Conservation (phyloP, 257 asterid species). For the Paulownia fortunei region DNA sequence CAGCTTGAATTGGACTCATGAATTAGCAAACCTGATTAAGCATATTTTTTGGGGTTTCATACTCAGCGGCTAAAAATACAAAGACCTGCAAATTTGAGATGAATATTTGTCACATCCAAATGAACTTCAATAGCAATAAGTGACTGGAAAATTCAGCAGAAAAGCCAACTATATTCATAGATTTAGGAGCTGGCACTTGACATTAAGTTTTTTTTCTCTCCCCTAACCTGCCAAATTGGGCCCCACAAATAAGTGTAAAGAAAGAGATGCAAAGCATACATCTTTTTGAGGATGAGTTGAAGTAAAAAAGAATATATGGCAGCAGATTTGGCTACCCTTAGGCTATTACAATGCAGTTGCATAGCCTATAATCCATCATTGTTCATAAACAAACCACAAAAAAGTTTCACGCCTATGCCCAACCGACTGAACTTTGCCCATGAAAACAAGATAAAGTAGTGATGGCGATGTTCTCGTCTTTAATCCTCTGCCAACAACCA, state of each 20-base stretch:
- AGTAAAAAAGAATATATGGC: constrained; percentile 1
- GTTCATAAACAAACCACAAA: background rate
- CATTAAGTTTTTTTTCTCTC: background rate
- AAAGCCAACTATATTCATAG: background rate
- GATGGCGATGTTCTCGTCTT: background rate
- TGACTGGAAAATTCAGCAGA: constrained; percentile 13
- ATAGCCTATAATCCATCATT: constrained; percentile 1
- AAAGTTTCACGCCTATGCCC: background rate
- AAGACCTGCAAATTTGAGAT: constrained; percentile 68
- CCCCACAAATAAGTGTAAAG: background rate
- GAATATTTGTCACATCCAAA: constrained; percentile 4
- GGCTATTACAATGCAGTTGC: constrained; percentile 5
- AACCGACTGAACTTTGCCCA: constrained; percentile 1
- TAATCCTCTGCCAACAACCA: constrained; percentile 13
- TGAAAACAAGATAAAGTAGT: background rate
- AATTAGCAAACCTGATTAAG: constrained; percentile 74
- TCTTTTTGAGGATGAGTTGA: background rate
- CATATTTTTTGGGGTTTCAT: constrained; percentile 77
- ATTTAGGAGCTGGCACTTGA: background rate
- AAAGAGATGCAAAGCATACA: background rate
- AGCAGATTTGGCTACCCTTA: background rate
- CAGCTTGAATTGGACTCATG: constrained; percentile 18
- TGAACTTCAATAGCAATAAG: constrained; percentile 15
- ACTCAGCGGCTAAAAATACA: constrained; percentile 96
- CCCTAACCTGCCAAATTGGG: constrained; percentile 2